Base-by-base conservation (phyloP, 768 basidiomycete genomes). In the Pholiota conissans region DNA sequence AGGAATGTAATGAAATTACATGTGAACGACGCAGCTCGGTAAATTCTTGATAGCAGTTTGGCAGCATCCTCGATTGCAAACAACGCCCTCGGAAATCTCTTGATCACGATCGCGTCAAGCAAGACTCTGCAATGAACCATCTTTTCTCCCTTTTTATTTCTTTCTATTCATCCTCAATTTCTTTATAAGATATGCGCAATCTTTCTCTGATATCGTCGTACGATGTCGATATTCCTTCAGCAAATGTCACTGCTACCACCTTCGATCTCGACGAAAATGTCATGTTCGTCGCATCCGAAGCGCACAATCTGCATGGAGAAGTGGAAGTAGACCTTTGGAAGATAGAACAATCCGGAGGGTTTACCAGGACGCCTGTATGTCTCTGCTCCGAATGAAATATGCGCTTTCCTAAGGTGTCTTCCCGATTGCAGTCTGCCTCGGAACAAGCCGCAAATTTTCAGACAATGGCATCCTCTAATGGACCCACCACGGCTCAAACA, bases 201-300 rank as follows among this genome's bases (percentile, higher is more conserved):
- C 76, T 87, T 46, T 74, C 79, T 3, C 70, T 84, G 35, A 73
- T 74, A 20, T 67, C 80, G 13, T 61, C 67, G 28, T 63, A 56
- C 57, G 61, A 61, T 10, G 55, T 63, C 14, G 40, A 35, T 18
- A 59, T 69, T 8, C 58, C 62, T 26, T 48, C 56, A 27, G 63
- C 72, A 7, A 72, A 73, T 37, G 67, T 87, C 42, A 73, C 77
- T 9, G 74, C 80, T 3, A 75, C 79, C 11, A 75, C 84, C 1
- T 70, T 87, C 62, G 87, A 91, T 72, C 71, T 85, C 28, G 89
- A 91, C 69, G 82, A 86, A 65, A 78, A 83, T 64, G 72, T 74
- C 1, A 65, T 84, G 39, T 90, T 85, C 67, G 76, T 77, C n/a
- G 76, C 81, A 11, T 82, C 84, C 1, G 88, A 88, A 66, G 63